A percentile compares a stretch with the other conserved stretches of the same genome.
These are phyloP conservation scores for Cupressus sempervirens DNA, from an alignment of 75 land plant species.

Conservation along the genomic window DNA sequence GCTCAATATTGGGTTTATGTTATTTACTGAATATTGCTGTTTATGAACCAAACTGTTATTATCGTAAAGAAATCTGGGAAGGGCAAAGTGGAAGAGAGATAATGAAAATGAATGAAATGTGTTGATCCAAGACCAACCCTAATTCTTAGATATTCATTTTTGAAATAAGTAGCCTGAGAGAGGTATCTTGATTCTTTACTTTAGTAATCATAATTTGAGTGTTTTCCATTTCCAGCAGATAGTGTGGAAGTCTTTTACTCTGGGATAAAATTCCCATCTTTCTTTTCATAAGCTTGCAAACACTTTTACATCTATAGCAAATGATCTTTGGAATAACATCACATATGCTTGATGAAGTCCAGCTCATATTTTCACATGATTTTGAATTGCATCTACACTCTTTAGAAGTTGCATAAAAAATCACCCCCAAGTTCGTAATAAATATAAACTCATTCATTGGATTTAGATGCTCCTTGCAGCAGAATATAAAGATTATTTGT, in stretches of 20 bases:
- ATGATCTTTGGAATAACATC: neutral
- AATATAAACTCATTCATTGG: neutral
- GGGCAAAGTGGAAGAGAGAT: neutral
- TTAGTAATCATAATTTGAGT: neutral
- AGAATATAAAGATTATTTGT: neutral
- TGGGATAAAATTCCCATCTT: neutral
- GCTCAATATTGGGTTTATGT: no score
- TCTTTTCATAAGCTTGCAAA: neutral
- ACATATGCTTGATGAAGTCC: neutral
- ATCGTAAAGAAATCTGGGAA: no score
- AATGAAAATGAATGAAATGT: neutral
- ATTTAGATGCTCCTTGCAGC: neutral
- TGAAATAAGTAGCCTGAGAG: neutral
- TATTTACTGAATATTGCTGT: no score
- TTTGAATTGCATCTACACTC: neutral
- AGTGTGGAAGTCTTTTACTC: neutral
- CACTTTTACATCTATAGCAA: neutral
- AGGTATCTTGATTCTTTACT: neutral
- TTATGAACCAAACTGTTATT: no score
- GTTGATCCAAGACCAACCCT: neutral
- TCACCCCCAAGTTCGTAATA: neutral
- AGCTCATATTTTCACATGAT: neutral
- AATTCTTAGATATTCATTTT: no score
- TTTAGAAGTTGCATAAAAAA: neutral
- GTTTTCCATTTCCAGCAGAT: no score